Percentiles rank a stretch among this genome's conserved stretches.
These are phyloP conservation scores for Aspergillus conjunctus DNA, from an alignment of 495 filamentous ascomycete genomes.

Conservation along the genomic window DNA sequence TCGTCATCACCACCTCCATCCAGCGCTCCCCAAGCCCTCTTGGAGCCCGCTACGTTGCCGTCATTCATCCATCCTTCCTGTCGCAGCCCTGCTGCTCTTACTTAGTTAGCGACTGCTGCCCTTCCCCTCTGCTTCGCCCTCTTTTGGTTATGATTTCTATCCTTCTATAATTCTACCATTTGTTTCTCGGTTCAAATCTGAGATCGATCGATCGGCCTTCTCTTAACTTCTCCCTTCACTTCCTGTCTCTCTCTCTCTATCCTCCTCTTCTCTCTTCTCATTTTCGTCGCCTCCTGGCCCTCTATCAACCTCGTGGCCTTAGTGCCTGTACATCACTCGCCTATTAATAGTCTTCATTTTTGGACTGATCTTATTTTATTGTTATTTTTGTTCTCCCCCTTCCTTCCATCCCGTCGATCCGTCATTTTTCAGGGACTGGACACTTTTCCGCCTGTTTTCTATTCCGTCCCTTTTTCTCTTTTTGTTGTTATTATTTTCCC, in stretches of 20 bases:
- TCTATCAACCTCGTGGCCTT: slow-evolving; percentile 20
- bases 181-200: neutral
- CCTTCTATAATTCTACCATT: slow-evolving; percentile 1
- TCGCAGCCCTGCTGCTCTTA: slow-evolving; percentile 17
- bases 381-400: slow-evolving; percentile 15
- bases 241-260: slow-evolving; percentile 7
- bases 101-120: slow-evolving; percentile 5
- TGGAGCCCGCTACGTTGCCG: slow-evolving; percentile 20
- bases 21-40: slow-evolving; percentile 10
- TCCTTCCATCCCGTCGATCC: slow-evolving; percentile 22
- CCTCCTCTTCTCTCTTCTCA: slow-evolving; percentile 3
- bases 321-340: slow-evolving; percentile 22
- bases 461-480: neutral
- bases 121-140: neutral
- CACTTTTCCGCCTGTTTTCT: neutral
- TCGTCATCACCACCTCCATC: slow-evolving; percentile 20
- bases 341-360: slow-evolving; percentile 21
- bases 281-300: neutral
- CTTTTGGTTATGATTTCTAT: slow-evolving; percentile 10
- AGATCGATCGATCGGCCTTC: slow-evolving; percentile 11
- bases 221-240: slow-evolving; percentile 16
- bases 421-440: slow-evolving; percentile 10
- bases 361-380: slow-evolving; percentile 20
- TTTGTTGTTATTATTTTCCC: slow-evolving; percentile 15
- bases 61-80: slow-evolving; percentile 19